Evolutionary conservation across 441 rosid genomes (phyloP), one percentile per base, ranked within the genome.

Genomic region (Erysimum cheiri): DNA sequence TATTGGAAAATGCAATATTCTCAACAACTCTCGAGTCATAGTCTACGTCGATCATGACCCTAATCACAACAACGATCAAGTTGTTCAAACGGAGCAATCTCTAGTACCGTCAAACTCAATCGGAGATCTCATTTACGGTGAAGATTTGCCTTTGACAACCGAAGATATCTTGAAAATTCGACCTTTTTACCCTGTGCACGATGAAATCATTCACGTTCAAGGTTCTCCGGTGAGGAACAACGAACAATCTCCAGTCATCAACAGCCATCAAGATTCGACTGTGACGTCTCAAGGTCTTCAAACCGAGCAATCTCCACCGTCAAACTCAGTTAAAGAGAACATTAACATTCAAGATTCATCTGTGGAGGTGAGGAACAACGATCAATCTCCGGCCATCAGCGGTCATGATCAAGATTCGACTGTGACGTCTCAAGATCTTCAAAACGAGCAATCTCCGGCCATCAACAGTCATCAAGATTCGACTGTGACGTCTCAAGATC

Each of bases 1-100:
- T 11, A 70, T 90, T 1, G 85, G 76, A 72, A 31, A 68, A 33
- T 84, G 88, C 13, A 73, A 79, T 35, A 81, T 92, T 69, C 75
- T 85, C 14, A 82, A 88, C 0, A 72, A 83, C 60, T 90, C 93
- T 29, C 22, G 65, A 3, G 3, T 15, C 19, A 4, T 5, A 39
- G 1, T 46, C 26, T 41, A n/a, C 47, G 47, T 41, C 17, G 37
- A 33, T 14, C 46, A 7, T 40, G 4, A 39, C 44, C 44, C 7
- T 13, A 41, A 41, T 32, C 10, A 33, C 37, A 1, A 2, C 37
- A 33, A 33, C 47, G 47, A n/a, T 41, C 47, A 14, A 41, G 19
- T 6, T n/a, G 19, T 14, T n/a, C 47, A 41, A 41, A n/a, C 47
- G 17, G 19, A 41, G 37, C 3, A 33, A 6, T 1, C 19, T 41